These are phyloP conservation scores for Candida sphagnicola DNA, from an alignment of 805 yeast species.

Conservation along the genomic window DNA sequence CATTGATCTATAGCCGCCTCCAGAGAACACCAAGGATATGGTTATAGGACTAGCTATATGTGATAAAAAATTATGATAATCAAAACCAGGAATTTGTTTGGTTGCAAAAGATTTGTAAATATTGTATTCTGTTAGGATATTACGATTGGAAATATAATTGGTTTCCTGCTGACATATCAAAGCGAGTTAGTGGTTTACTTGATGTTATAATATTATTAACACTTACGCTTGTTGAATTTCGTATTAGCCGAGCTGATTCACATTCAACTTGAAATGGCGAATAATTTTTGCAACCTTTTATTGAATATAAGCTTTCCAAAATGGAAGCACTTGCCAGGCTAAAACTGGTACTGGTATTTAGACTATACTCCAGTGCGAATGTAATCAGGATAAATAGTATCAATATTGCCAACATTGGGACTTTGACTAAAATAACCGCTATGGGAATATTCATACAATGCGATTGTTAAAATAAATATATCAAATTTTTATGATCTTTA, in stretches of 20 bases:
- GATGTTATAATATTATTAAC: background rate
- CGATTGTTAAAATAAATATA: slow-evolving; percentile 2
- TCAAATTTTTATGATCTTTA: slow-evolving; percentile 3
- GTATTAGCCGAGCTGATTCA: slow-evolving; percentile 15
- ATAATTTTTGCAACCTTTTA: slow-evolving; percentile 8
- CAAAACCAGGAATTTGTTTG: slow-evolving; percentile 30
- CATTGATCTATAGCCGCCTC: slow-evolving; percentile 60
- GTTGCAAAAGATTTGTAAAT: slow-evolving; percentile 21
- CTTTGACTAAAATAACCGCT: too few relatives aligned
- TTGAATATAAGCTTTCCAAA: too few relatives aligned
- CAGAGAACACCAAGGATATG: slow-evolving; percentile 43
- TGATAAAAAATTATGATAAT: slow-evolving; percentile 18
- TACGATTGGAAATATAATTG: slow-evolving; percentile 26
- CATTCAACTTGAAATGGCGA: slow-evolving; percentile 25
- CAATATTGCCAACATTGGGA: too few relatives aligned
- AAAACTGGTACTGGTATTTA: too few relatives aligned
- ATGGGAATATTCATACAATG: too few relatives aligned
- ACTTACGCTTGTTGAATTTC: slow-evolving; percentile 18
- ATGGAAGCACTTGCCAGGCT: too few relatives aligned
- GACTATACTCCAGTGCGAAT: too few relatives aligned
- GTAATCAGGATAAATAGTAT: too few relatives aligned
- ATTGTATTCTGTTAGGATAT: slow-evolving; percentile 20
- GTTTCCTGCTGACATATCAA: slow-evolving; percentile 17
- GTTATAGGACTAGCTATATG: slow-evolving; percentile 13
- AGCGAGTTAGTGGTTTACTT: slow-evolving; percentile 1